Evolutionary conservation across 164 flowering plant species (phyloP).

Genomic region (Brasenia schreberi): DNA sequence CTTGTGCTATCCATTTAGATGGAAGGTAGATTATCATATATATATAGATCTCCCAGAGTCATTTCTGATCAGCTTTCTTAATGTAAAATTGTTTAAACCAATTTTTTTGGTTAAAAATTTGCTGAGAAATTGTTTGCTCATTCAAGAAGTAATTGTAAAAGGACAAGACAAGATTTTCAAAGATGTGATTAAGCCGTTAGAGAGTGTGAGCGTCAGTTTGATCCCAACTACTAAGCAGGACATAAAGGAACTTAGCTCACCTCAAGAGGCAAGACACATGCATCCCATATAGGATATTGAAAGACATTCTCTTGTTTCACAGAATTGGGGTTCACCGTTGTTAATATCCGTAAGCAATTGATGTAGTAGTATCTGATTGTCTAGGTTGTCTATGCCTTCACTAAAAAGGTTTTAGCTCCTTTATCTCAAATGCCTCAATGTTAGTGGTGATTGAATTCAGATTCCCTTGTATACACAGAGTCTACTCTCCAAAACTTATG

Average conservation of each 20-base stretch:
- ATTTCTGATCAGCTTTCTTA: conserved; percentile 1
- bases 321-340: neutral
- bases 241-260: conserved; percentile 76
- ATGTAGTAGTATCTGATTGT: conserved; percentile 4
- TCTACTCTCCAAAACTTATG: too few relatives aligned
- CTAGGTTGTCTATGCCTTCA: conserved; percentile 76
- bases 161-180: conserved; percentile 95
- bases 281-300: neutral
- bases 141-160: conserved; percentile 67
- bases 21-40: conserved; percentile 54
- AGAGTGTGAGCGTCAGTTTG: conserved; percentile 77
- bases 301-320: neutral
- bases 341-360: neutral
- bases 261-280: conserved; percentile 39
- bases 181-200: conserved; percentile 94
- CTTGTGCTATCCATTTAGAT: conserved; percentile 82
- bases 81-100: neutral
- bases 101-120: neutral
- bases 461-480: too few relatives aligned
- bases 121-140: neutral
- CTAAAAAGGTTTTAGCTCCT: conserved; percentile 74
- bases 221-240: conserved; percentile 60
- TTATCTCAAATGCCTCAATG: conserved; percentile 64
- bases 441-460: too few relatives aligned
- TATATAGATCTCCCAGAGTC: neutral